Conservation (phyloP, 495 filamentous ascomycete species). For the Daldinia bambusicola region DNA sequence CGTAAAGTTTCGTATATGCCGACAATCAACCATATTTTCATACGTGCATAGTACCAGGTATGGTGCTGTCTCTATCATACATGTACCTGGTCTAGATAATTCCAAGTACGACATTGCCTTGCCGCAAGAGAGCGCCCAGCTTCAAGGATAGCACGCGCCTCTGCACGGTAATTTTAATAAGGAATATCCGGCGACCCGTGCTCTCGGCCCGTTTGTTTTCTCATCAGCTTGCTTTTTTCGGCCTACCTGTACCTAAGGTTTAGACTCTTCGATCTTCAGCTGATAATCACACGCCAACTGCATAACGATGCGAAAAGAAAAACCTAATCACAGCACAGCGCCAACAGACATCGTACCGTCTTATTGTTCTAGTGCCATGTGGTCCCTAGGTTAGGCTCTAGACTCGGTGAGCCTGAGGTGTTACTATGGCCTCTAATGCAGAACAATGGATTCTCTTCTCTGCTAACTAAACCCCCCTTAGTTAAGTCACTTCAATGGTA, state of each 20-base stretch:
- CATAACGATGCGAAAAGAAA: neutral
- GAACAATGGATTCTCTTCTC: constrained; percentile 15
- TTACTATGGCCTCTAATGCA: constrained; percentile 15
- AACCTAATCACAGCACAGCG: neutral
- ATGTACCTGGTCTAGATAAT: no score
- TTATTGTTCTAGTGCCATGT: neutral
- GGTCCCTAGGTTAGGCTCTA: constrained; percentile 4
- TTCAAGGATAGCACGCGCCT: neutral
- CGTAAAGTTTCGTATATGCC: constrained; percentile 16
- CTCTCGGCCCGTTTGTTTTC: neutral
- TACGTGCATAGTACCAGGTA: no score
- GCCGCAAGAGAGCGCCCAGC: no score
- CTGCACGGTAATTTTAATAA: neutral
- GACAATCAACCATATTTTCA: constrained; percentile 3
- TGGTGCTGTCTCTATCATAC: no score
- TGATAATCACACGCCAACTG: neutral
- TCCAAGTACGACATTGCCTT: no score
- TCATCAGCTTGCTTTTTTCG: neutral
- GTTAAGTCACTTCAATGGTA: no score
- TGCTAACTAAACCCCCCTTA: constrained; percentile 2
- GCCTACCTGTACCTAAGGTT: neutral
- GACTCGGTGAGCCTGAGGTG: constrained; percentile 11
- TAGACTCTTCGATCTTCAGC: neutral
- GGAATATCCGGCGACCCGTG: neutral
- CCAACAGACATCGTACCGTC: neutral